These are phyloP conservation scores for Colletotrichum acutatum DNA, from an alignment of 2,329 filamentous ascomycete species.

Conservation along the genomic window DNA sequence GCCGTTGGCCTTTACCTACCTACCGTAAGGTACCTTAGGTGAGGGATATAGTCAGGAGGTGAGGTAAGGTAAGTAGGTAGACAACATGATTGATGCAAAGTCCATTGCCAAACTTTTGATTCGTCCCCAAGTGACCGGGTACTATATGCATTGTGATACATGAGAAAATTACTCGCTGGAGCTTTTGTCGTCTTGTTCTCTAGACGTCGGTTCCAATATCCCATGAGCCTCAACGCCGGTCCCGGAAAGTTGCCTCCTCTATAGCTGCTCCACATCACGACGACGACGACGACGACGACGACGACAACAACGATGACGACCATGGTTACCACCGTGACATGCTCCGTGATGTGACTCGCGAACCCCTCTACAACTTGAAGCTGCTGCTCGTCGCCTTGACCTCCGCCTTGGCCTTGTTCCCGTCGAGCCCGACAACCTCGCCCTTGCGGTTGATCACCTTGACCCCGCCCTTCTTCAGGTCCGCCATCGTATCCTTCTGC, in stretches of 20 bases:
- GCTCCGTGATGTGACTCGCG: neutral
- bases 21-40: neutral
- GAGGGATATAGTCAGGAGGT: too few species aligned
- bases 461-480: slow-evolving; percentile 86
- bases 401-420: slow-evolving; percentile 73
- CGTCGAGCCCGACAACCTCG: slow-evolving; percentile 84
- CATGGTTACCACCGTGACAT: too few species aligned
- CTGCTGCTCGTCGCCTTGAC: slow-evolving; percentile 64
- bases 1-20: neutral
- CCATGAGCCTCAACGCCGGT: slow-evolving; percentile 21
- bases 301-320: too few species aligned
- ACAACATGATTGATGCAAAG: neutral
- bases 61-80: neutral
- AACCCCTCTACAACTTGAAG: slow-evolving; percentile 67
- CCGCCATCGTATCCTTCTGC: slow-evolving; percentile 65
- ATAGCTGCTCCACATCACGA: neutral
- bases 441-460: slow-evolving; percentile 93
- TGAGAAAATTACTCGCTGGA: slow-evolving; percentile 11
- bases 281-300: neutral
- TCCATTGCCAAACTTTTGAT: neutral
- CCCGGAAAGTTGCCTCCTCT: neutral
- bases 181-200: neutral
- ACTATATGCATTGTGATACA: slow-evolving; percentile 20
- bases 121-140: neutral
- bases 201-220: neutral